These are phyloP conservation scores for Aspergillus pseudotamarii DNA, from an alignment of 2,329 filamentous ascomycete species.

Conservation along the genomic window DNA sequence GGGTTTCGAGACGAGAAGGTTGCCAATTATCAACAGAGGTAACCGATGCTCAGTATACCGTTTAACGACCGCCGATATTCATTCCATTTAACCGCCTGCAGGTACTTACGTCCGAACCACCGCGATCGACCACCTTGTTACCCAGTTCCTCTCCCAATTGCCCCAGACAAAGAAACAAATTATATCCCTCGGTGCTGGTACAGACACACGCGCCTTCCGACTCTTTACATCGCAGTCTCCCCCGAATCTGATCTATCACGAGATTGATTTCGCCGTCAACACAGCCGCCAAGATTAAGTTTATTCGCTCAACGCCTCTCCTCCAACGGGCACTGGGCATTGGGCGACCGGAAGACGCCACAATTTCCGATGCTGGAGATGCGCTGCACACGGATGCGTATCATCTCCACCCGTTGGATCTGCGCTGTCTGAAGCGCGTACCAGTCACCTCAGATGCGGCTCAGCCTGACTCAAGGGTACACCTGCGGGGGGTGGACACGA, in stretches of 20 bases:
- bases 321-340: slow-evolving; percentile 36
- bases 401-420: slow-evolving; percentile 71
- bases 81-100: slow-evolving; percentile 37
- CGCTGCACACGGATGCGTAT: slow-evolving; percentile 51
- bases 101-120: slow-evolving; percentile 91
- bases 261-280: slow-evolving; percentile 83
- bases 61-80: neutral
- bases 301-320: slow-evolving; percentile 37
- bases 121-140: slow-evolving; percentile 77
- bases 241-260: slow-evolving; percentile 73
- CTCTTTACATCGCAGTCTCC: slow-evolving; percentile 58
- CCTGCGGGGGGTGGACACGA: slow-evolving; percentile 55
- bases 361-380: slow-evolving; percentile 43
- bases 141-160: slow-evolving; percentile 63
- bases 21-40: slow-evolving; percentile 96
- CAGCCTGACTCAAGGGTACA: slow-evolving; percentile 8
- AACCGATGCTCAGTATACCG: neutral
- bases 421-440: slow-evolving; percentile 52
- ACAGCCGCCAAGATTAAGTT: slow-evolving; percentile 65
- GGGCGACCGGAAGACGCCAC: slow-evolving; percentile 32
- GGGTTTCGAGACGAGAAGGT: slow-evolving; percentile 58
- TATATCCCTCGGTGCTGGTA: slow-evolving; percentile 88
- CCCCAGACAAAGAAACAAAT: slow-evolving; percentile 63
- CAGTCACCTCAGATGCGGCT: neutral
- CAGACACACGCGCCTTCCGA: slow-evolving; percentile 85